A percentile compares a stretch with the other conserved stretches of the same genome.
phyloP scores from a whole-genome alignment of 805 yeast genomes.

The Candida maltosa region DNA sequence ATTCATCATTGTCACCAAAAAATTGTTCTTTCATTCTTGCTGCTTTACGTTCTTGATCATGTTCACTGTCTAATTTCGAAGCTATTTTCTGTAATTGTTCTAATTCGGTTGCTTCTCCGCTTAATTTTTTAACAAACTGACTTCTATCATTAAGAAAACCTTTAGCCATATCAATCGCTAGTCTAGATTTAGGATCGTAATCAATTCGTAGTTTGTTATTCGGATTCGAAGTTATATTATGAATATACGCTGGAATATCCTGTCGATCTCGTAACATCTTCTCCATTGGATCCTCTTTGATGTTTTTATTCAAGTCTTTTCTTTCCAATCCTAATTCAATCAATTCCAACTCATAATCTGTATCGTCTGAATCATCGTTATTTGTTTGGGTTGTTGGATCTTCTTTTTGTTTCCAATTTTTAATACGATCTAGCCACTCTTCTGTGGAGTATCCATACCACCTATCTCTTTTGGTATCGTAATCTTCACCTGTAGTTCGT shows the following conservation, averaged over 20 bases:
- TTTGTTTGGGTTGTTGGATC: constrained; percentile 13
- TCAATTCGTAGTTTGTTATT: constrained; percentile 25
- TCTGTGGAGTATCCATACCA: constrained; percentile 76
- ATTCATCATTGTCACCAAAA: constrained; percentile 7
- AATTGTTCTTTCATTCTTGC: constrained; percentile 1
- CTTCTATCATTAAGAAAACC: constrained; percentile 36
- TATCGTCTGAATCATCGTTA: constrained; percentile 27
- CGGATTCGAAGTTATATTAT: constrained; percentile 31
- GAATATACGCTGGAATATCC: constrained; percentile 69
- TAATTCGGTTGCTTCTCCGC: constrained; percentile 18
- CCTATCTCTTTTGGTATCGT: constrained; percentile 72
- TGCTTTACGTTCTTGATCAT: constrained; percentile 6
- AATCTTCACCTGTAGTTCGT: constrained; percentile 33
- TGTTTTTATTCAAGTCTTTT: constrained; percentile 19
- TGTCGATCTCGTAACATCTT: constrained; percentile 60
- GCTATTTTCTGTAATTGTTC: constrained; percentile 30
- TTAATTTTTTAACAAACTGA: constrained; percentile 50
- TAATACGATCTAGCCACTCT: constrained; percentile 54
- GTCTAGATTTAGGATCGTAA: constrained; percentile 54
- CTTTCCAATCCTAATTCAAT: constrained; percentile 30
- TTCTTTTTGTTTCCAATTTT: constrained; percentile 41
- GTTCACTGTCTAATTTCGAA: constrained; percentile 24
- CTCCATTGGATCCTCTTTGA: constrained; percentile 33
- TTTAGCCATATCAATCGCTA: constrained; percentile 22
- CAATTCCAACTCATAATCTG: constrained; percentile 39